Conservation (phyloP, 768 basidiomycete genomes). For the Amanita polypyramis region DNA sequence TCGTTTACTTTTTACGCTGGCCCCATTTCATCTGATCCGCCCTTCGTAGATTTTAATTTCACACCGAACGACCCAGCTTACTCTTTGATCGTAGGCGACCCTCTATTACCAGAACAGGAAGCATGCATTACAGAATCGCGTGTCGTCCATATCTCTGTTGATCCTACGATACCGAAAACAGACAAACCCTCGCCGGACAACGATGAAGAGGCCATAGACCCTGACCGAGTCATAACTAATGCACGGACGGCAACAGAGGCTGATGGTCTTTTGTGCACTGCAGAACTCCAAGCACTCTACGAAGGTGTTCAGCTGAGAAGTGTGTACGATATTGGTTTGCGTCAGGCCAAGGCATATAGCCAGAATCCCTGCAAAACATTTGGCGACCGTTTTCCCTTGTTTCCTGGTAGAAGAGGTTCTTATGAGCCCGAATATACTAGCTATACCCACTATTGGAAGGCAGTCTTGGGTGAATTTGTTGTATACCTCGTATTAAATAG, state of each 20-base stretch:
- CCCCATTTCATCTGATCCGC: not conserved
- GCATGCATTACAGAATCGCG: constrained; percentile 47
- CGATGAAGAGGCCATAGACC: constrained; percentile 45
- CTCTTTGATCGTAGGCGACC: constrained; percentile 57
- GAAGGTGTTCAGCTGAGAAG: constrained; percentile 37
- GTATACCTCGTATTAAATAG: not conserved
- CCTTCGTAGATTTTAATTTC: constrained; percentile 76
- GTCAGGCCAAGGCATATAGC: constrained; percentile 10
- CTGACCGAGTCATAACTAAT: constrained; percentile 64
- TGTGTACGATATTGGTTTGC: constrained; percentile 54
- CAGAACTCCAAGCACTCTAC: constrained; percentile 46
- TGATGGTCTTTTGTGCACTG: constrained; percentile 61
- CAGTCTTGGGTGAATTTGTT: constrained; percentile 54
- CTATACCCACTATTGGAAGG: constrained; percentile 81
- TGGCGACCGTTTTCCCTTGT: constrained; percentile 34
- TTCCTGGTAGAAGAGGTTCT: constrained; percentile 36
- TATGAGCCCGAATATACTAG: constrained; percentile 82
- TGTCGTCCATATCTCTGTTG: constrained; percentile 63
- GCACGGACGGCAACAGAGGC: constrained; percentile 45
- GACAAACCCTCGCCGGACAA: constrained; percentile 20
- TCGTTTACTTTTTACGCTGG: constrained; percentile 8
- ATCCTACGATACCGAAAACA: constrained; percentile 37
- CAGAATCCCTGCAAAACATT: constrained; percentile 29
- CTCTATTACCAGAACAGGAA: constrained; percentile 44
- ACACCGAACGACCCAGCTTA: constrained; percentile 76